Evolutionary conservation across 2,329 filamentous ascomycete species (phyloP).

Genomic region (Ilyonectria robusta): DNA sequence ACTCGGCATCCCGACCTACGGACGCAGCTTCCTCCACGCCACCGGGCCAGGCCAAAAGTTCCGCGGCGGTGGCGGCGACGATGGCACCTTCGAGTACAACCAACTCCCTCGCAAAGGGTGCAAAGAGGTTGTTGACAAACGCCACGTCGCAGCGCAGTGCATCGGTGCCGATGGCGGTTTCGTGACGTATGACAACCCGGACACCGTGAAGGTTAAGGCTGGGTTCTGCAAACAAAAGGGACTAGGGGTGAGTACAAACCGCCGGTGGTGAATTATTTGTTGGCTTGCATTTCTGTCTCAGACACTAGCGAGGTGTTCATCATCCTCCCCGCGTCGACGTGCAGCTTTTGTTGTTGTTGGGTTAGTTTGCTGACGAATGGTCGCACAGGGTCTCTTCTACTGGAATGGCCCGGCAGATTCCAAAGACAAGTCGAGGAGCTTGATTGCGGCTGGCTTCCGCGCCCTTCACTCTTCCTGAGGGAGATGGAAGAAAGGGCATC

Average conservation of each 20-base stretch:
- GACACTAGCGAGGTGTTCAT: slow-evolving; percentile 31
- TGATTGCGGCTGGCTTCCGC: slow-evolving; percentile 72
- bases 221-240: slow-evolving; percentile 79
- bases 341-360: slow-evolving; percentile 24
- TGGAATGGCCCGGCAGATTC: slow-evolving; percentile 84
- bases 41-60: slow-evolving; percentile 75
- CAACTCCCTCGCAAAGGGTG: slow-evolving; percentile 74
- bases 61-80: slow-evolving; percentile 69
- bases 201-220: slow-evolving; percentile 83
- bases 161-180: slow-evolving; percentile 82
- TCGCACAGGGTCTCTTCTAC: slow-evolving; percentile 79
- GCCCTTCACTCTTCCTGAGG: slow-evolving; percentile 63
- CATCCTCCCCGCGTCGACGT: slow-evolving; percentile 21
- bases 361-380: slow-evolving; percentile 37
- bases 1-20: slow-evolving; percentile 82
- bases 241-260: slow-evolving; percentile 68
- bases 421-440: slow-evolving; percentile 68
- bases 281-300: slow-evolving; percentile 32
- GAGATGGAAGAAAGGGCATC: slow-evolving; percentile 17
- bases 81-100: slow-evolving; percentile 82
- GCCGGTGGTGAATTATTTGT: slow-evolving; percentile 18
- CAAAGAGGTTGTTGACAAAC: slow-evolving; percentile 77
- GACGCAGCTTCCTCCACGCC: slow-evolving; percentile 79
- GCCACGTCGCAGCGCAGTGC: slow-evolving; percentile 79
- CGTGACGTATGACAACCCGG: slow-evolving; percentile 84